A percentile compares a stretch with the other conserved stretches of the same genome.
phyloP scores from a whole-genome alignment of 1,284 basidiomycete genomes.

The Puccinia horiana region DNA sequence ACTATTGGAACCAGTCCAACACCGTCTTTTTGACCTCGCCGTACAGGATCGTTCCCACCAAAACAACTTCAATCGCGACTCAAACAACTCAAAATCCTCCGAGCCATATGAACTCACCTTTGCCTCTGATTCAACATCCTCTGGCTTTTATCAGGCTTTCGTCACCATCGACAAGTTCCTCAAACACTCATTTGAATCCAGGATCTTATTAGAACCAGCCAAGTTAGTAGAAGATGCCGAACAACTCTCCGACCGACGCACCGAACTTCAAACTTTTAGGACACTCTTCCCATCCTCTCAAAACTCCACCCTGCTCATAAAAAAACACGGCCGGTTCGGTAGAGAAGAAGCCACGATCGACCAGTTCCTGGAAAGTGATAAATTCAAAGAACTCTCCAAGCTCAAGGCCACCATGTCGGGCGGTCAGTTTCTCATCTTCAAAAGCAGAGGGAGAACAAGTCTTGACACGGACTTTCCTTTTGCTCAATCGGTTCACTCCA shows the following conservation, averaged over 20 bases:
- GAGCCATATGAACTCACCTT: slow-evolving; percentile 22
- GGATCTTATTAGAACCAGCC: slow-evolving; percentile 36
- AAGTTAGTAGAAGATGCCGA: slow-evolving; percentile 31
- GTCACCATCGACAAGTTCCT: slow-evolving; percentile 37
- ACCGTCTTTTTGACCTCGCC: slow-evolving; percentile 32
- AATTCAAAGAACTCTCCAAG: slow-evolving; percentile 40
- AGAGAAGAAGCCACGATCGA: slow-evolving; percentile 41
- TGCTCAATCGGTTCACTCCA: not conserved
- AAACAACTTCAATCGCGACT: not conserved
- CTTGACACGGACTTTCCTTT: not conserved
- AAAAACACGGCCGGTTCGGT: slow-evolving; percentile 39
- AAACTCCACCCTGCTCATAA: slow-evolving; percentile 13
- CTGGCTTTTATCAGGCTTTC: slow-evolving; percentile 40
- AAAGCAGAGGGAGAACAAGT: no score
- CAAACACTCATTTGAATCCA: slow-evolving; percentile 42
- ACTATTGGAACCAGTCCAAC: slow-evolving; percentile 28
- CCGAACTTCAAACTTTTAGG: slow-evolving; percentile 22
- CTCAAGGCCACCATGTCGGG: slow-evolving; percentile 28
- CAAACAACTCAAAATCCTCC: not conserved
- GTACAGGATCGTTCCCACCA: slow-evolving; percentile 2
- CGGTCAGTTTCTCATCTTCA: slow-evolving; percentile 20
- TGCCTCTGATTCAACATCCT: slow-evolving; percentile 23
- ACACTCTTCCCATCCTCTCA: slow-evolving; percentile 17
- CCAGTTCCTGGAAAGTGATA: slow-evolving; percentile 32
- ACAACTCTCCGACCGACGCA: slow-evolving; percentile 12